Evolutionary conservation across 345 rosid species (phyloP).

Genomic region (Brassica carinata): DNA sequence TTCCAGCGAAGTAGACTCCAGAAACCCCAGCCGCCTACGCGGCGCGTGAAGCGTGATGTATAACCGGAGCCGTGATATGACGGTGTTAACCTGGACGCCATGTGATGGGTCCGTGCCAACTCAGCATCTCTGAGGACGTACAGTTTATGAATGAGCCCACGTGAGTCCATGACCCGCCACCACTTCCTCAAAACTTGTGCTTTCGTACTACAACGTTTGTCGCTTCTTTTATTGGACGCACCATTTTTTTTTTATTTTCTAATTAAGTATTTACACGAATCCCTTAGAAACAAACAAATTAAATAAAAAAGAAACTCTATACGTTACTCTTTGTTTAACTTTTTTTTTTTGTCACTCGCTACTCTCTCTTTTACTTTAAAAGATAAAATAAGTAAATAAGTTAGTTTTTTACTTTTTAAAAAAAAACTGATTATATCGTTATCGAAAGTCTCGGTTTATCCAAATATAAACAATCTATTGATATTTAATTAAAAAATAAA

Average conservation of each 20-base stretch:
- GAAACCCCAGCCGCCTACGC: neutral
- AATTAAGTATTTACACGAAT: neutral
- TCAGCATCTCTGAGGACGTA: neutral
- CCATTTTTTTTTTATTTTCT: neutral
- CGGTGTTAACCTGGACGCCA: neutral
- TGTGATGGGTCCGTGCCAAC: slow-evolving; percentile 2
- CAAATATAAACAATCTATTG: neutral
- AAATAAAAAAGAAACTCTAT: neutral
- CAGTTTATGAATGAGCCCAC: neutral
- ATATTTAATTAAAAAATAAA: too few species aligned
- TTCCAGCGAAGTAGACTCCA: neutral
- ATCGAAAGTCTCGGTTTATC: neutral
- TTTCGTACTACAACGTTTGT: neutral
- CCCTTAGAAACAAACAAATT: neutral
- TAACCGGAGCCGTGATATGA: neutral
- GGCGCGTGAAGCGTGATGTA: neutral
- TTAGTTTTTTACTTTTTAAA: neutral
- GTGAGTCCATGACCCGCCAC: neutral
- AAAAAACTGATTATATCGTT: neutral
- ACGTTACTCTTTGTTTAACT: neutral
- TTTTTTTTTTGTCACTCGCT: neutral
- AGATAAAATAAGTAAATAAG: neutral
- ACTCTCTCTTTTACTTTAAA: neutral
- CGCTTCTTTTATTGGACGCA: neutral
- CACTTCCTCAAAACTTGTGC: neutral